Base-by-base conservation (phyloP, 495 filamentous ascomycete species). In the Cenococcum geophilum region DNA sequence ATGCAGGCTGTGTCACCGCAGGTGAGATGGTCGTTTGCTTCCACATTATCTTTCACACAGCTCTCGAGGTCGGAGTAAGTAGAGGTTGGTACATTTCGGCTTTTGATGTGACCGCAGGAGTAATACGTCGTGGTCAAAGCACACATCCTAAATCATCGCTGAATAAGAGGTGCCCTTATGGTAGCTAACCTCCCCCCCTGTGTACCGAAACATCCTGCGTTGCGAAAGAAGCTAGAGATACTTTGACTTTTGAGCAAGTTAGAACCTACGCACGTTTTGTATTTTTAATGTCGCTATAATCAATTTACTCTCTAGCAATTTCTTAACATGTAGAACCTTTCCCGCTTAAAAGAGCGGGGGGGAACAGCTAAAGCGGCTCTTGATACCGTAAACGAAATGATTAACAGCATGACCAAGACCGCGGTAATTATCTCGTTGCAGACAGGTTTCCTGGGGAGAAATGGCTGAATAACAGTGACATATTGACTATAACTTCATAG, bases 121-220 rank as follows among this genome's bases (percentile, higher is more conserved):
- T 9, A 60, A 47, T 53, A 60, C n/a, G 58, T 60, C 22, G 58
- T 60, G 12, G 58, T 60, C 37, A 60, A 32, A 9, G 53, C 48
- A 54, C 36, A 60, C 36, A 60, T 60, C 18, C 36, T 60, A 48
- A 60, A 32, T 32, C 6, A 32, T 32, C n/a, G n/a, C n/a, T n/a
- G n/a, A n/a, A n/a, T n/a, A n/a, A n/a, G n/a, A n/a, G n/a, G n/a
- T n/a, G n/a, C n/a, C n/a, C n/a, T n/a, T n/a, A n/a, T n/a, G n/a
- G n/a, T n/a, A n/a, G n/a, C n/a, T n/a, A n/a, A n/a, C n/a, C n/a
- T n/a, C n/a, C n/a, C n/a, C n/a, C n/a, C n/a, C n/a, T n/a, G n/a
- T n/a, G n/a, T n/a, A n/a, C n/a, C n/a, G n/a, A n/a, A n/a, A n/a
- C n/a, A n/a, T n/a, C n/a, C n/a, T n/a, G n/a, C n/a, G n/a, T n/a